Base-by-base conservation (phyloP, 768 basidiomycete species). In the Jaapia argillacea region DNA sequence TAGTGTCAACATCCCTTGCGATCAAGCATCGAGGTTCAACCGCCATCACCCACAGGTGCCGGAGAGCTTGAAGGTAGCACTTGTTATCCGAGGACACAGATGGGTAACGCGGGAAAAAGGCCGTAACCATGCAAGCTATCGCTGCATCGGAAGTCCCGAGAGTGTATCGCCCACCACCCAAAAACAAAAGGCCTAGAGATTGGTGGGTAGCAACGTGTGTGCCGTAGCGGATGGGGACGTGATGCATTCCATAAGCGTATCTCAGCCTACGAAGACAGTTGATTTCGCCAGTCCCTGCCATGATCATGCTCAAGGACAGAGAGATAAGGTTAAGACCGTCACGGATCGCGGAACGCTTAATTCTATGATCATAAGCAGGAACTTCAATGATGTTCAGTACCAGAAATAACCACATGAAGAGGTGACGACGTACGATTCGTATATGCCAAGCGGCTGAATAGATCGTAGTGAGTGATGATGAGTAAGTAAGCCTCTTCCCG, bases 211-310 rank as follows among this genome's bases (percentile, higher is more conserved):
- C 83, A 53, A 89, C 79, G 55, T 97, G 91, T 18, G 83, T 79
- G 1, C 92, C 92, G 53, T 93, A 98, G 50, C 83, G 78, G 68
- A 76, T 72, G 40, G 73, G 64, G 42, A 73, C 72, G 45, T 77
- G 77, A 54, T 82, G 80, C 72, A 90, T 82, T 21, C 92, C 94
- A 55, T 90, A 97, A 5, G 86, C 80, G 58, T 88, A 85, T 16
- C 96, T 77, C 10, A 98, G 71, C 18, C 92, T 75, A 16, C 89
- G 77, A 14, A 98, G 68, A 51, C 87, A 89, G 44, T 83, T 85
- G 40, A 97, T 77, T 59, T 98, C 92, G 3, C 96, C 96, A 0
- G 92, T 94, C 6, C 96, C 96, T 2, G 94, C 91, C 89, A 98
- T 94, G 35, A 98, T 85, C 74, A 94, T 85, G 55, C 86, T 81